Conservation (phyloP, 768 basidiomycete species). For the Amanita rimosa region DNA sequence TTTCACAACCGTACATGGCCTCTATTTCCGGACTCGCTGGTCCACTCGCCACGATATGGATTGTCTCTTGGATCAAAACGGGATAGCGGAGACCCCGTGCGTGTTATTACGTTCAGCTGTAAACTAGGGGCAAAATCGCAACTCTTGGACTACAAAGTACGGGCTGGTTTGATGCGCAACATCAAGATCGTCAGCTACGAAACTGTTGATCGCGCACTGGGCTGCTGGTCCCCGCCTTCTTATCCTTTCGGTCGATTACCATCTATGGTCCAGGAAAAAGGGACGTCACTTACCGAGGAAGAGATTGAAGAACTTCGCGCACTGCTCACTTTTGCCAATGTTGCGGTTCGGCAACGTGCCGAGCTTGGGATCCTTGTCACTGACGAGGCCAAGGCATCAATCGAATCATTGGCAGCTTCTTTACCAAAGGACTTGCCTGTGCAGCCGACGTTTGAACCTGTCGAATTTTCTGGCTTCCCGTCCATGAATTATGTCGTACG, state of each 20-base stretch:
- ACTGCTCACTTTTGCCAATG: slow-evolving; percentile 12
- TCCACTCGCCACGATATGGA: slow-evolving; percentile 29
- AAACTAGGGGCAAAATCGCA: slow-evolving; percentile 51
- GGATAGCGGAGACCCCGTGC: slow-evolving; percentile 29
- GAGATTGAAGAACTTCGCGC: slow-evolving; percentile 20
- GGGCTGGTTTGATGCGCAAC: slow-evolving; percentile 66
- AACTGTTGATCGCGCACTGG: slow-evolving; percentile 45
- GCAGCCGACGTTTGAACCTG: slow-evolving; percentile 16
- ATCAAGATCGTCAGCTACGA: slow-evolving; percentile 55
- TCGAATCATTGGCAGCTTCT: slow-evolving; percentile 8
- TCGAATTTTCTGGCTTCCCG: slow-evolving; percentile 40
- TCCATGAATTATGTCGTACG: slow-evolving; percentile 33
- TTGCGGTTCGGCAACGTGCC: slow-evolving; percentile 10
- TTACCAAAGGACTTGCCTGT: slow-evolving; percentile 21
- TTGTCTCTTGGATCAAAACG: slow-evolving; percentile 26
- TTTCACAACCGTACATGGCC: slow-evolving; percentile 50
- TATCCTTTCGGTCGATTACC: slow-evolving; percentile 32
- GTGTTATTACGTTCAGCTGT: slow-evolving; percentile 71
- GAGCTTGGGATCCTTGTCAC: slow-evolving; percentile 12
- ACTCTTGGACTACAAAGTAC: slow-evolving; percentile 60
- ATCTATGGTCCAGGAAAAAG: neutral
- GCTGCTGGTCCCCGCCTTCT: slow-evolving; percentile 7
- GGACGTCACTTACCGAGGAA: slow-evolving; percentile 10
- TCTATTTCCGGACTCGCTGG: slow-evolving; percentile 58
- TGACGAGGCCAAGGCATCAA: slow-evolving; percentile 6